Conservation (phyloP, 495 filamentous ascomycete species). For the Evansstolkia leycettana region DNA sequence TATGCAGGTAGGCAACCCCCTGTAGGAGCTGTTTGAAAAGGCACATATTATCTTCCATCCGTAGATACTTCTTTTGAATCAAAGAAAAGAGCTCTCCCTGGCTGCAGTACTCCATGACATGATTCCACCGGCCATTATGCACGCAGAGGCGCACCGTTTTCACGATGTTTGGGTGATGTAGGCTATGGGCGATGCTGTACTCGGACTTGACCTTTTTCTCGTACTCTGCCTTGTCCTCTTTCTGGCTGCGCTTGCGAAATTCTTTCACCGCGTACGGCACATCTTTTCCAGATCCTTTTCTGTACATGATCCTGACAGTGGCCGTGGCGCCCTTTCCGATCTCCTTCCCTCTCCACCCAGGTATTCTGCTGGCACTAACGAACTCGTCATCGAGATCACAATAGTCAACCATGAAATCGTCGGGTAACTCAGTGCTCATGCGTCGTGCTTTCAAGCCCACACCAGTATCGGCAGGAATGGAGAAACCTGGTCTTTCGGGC, state of each 20-base stretch:
- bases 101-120: constrained; percentile 77
- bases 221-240: constrained; percentile 54
- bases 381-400: constrained; percentile 48
- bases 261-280: constrained; percentile 68
- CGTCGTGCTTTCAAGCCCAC: constrained; percentile 55
- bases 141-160: constrained; percentile 58
- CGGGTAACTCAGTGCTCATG: constrained; percentile 48
- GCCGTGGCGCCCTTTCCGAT: constrained; percentile 64
- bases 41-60: constrained; percentile 48
- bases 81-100: constrained; percentile 60
- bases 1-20: constrained; percentile 57
- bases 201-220: constrained; percentile 71
- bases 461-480: constrained; percentile 15
- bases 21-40: constrained; percentile 71
- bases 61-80: constrained; percentile 52
- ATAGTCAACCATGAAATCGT: constrained; percentile 52
- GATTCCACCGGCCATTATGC: constrained; percentile 53
- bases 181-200: constrained; percentile 62
- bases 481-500: not conserved
- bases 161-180: constrained; percentile 71
- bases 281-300: constrained; percentile 34
- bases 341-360: constrained; percentile 48
- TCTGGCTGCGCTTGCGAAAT: constrained; percentile 50
- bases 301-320: constrained; percentile 56
- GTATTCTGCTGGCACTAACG: constrained; percentile 42